A percentile compares a stretch with the other conserved stretches of the same genome.
phyloP scores from a whole-genome alignment of 208 protist genomes.

The Trichomonas gallinae region DNA sequence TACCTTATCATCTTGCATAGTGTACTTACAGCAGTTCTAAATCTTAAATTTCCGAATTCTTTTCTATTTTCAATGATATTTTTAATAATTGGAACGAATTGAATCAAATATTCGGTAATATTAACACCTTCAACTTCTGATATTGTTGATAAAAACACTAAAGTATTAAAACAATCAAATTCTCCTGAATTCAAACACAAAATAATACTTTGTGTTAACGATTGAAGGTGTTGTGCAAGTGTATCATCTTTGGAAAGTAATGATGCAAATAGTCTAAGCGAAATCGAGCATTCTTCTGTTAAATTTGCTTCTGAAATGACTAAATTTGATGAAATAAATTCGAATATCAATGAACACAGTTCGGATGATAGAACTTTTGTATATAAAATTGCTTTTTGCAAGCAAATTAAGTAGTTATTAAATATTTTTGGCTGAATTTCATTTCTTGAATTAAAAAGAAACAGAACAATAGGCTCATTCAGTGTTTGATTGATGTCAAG shows the following conservation, averaged over 20 bases:
- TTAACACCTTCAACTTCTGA: background rate
- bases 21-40: background rate
- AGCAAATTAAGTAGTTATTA: background rate
- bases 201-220: background rate
- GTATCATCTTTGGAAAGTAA: background rate
- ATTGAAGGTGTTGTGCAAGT: background rate
- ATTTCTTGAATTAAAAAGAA: background rate
- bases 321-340: background rate
- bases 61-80: background rate
- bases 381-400: background rate
- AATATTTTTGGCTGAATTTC: background rate
- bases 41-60: background rate
- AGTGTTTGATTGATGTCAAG: background rate
- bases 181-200: background rate
- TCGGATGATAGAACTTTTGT: background rate
- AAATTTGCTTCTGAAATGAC: too few species aligned
- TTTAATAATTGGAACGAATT: background rate
- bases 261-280: background rate
- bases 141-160: background rate
- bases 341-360: background rate
- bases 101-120: background rate
- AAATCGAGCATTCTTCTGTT: background rate
- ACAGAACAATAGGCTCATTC: background rate
- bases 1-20: background rate
- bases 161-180: background rate